A percentile compares a stretch with the other conserved stretches of the same genome.
Evolutionary conservation across 139 green algal genomes (phyloP).

Genomic region (Chlamydomonas incerta): DNA sequence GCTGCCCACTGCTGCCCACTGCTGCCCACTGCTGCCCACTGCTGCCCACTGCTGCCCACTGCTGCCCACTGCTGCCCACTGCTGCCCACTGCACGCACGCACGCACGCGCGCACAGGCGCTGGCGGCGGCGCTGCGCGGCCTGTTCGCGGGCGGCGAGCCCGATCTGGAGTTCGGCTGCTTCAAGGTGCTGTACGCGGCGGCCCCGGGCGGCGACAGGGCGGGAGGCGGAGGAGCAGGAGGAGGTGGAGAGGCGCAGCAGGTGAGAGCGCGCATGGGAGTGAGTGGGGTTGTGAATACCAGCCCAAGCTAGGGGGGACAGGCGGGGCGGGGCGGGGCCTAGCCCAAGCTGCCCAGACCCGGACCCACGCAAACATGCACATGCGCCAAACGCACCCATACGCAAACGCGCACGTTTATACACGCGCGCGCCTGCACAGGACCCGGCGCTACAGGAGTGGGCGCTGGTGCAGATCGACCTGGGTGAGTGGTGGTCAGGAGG

Average conservation of each 20-base stretch:
- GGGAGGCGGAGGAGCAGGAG: neutral
- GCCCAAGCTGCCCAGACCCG: too few species aligned
- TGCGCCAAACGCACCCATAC: neutral
- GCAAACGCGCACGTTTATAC: neutral
- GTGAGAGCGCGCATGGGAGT: too few species aligned
- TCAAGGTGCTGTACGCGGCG: conserved; percentile 65
- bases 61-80: too few species aligned
- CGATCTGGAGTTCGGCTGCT: conserved; percentile 74
- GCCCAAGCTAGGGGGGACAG: too few species aligned
- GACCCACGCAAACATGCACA: neutral
- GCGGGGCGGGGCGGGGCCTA: too few species aligned
- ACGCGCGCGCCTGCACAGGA: neutral
- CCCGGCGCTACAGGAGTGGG: conserved; percentile 9
- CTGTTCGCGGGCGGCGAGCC: conserved; percentile 40
- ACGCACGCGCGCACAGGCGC: neutral
- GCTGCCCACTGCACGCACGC: too few species aligned
- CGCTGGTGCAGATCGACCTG: conserved; percentile 71
- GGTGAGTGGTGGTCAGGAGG: neutral
- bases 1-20: too few species aligned
- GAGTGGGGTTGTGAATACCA: too few species aligned
- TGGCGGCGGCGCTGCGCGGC: conserved; percentile 6
- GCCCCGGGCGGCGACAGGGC: neutral
- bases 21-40: too few species aligned
- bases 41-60: too few species aligned
- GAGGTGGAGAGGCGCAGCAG: neutral